Evolutionary conservation across 164 flowering plant genomes (phyloP).

Genomic region (Vitis cinerea): DNA sequence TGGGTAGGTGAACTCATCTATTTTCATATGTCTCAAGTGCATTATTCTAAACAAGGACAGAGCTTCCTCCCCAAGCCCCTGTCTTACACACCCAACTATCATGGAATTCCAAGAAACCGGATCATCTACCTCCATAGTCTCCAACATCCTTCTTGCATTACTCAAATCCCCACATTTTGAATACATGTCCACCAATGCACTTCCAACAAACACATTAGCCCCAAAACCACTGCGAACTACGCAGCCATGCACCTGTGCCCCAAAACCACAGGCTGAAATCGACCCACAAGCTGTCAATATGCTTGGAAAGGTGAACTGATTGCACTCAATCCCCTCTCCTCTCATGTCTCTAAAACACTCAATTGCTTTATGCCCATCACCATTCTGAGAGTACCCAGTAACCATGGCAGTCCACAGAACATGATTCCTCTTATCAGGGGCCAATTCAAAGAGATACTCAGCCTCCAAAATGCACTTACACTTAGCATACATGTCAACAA

Average conservation of each 20-base stretch:
- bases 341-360: slow-evolving; percentile 59
- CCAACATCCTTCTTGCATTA: slow-evolving; percentile 50
- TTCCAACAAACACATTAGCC: slow-evolving; percentile 62
- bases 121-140: slow-evolving; percentile 50
- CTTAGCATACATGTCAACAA: slow-evolving; percentile 84
- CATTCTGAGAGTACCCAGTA: slow-evolving; percentile 73
- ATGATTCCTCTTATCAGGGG: slow-evolving; percentile 42
- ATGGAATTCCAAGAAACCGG: slow-evolving; percentile 84
- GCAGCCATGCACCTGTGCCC: slow-evolving; percentile 75
- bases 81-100: slow-evolving; percentile 71
- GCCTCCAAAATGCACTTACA: slow-evolving; percentile 56
- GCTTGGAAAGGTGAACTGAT: slow-evolving; percentile 79
- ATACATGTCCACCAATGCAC: slow-evolving; percentile 82
- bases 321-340: slow-evolving; percentile 45
- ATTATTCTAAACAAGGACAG: slow-evolving; percentile 54
- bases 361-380: slow-evolving; percentile 48
- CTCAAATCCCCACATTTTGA: slow-evolving; percentile 64
- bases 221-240: slow-evolving; percentile 57
- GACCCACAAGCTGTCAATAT: slow-evolving; percentile 66
- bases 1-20: slow-evolving; percentile 77
- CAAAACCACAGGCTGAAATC: slow-evolving; percentile 37
- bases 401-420: slow-evolving; percentile 85
- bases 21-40: slow-evolving; percentile 50
- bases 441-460: slow-evolving; percentile 43
- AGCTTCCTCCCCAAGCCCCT: slow-evolving; percentile 60